Conservation (phyloP, 2,329 filamentous ascomycete genomes). For the Aspergillus pseudotamarii region DNA sequence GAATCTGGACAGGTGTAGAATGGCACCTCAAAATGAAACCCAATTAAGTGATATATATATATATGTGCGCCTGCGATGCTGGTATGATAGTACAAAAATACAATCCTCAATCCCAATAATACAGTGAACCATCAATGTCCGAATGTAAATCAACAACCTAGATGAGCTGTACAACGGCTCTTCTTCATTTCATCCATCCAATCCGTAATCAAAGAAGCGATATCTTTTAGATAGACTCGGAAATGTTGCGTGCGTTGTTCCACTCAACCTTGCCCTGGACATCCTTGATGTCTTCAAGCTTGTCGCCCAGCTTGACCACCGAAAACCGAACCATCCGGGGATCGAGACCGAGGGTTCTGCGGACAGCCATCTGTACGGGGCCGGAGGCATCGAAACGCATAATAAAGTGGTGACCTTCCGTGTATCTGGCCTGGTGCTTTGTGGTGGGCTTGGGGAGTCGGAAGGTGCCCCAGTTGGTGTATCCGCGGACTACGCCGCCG, state of each 20-base stretch:
- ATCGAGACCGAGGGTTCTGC: conserved; percentile 77
- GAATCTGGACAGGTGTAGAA: background rate
- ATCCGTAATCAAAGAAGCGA: conserved; percentile 4
- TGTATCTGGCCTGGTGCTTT: conserved; percentile 81
- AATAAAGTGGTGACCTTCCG: conserved; percentile 91
- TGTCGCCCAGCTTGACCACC: conserved; percentile 80
- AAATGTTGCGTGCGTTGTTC: conserved; percentile 41
- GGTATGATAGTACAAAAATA: conserved; percentile 25
- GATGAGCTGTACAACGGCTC: conserved; percentile 16
- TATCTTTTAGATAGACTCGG: conserved; percentile 27
- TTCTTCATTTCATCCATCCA: conserved; percentile 12
- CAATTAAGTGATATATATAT: conserved; percentile 22
- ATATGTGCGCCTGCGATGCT: conserved; percentile 39
- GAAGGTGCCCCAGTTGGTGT: conserved; percentile 95
- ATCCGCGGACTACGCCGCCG: conserved; percentile 86
- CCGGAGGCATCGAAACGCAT: conserved; percentile 90
- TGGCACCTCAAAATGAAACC: conserved; percentile 5
- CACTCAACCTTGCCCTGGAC: conserved; percentile 59
- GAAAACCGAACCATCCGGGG: conserved; percentile 86
- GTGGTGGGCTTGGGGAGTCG: conserved; percentile 77
- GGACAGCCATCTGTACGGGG: conserved; percentile 72
- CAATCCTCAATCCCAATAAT: conserved; percentile 26
- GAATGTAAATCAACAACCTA: conserved; percentile 9
- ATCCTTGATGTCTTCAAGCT: conserved; percentile 63
- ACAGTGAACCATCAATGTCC: conserved; percentile 17